Base-by-base conservation (phyloP, 1,284 basidiomycete genomes). In the Leccinum colubrinum region DNA sequence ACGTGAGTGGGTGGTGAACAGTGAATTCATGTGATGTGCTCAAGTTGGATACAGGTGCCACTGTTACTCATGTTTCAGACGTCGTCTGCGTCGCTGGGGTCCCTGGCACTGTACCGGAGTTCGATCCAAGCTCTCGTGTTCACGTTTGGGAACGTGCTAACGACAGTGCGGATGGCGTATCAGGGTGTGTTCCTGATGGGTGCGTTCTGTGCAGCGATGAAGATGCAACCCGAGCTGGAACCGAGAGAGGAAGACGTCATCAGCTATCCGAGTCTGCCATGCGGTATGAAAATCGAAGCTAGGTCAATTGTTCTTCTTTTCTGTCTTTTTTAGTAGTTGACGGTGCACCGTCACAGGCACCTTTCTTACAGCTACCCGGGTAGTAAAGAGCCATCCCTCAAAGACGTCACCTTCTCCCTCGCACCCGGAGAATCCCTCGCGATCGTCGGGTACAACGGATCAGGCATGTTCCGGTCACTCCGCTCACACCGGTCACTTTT, bases 131-230 rank as follows among this genome's bases (percentile, higher is more conserved):
- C 86, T 20, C 80, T 93, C 43, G 78, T 91, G 15, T 83, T 83
- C 69, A 84, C 89, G 4, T 79, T 83, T 59, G 79, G 84, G 59
- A 83, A 83, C 65, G 72, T 93, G 62, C 70, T 86, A 27, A 82
- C 83, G 51, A 89, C 86, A 6, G 72, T 81, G 25, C 83, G 84
- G 61, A 86, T 87, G 84, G 84, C 86, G 20, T 92, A 88, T 68
- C 92, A 94, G 72, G 83, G 86, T 15, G 81, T 93, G 46, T 94
- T 94, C 76, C 79, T 91, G 64, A 87, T 94, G 84, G 88, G 88
- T 50, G 91, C 92, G 6, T 94, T 91, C 70, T 87, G 84, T 66
- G 88, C 89, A 46, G 86, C 87, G 52, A 85, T 85, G 77, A 82
- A 84, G 62, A 76, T 93, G 62, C 83, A 86, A 67, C 87, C 90